These are phyloP conservation scores for Urochloa ruziziensis DNA, from an alignment of 176 grass and related monocot genomes.

Conservation along the genomic window DNA sequence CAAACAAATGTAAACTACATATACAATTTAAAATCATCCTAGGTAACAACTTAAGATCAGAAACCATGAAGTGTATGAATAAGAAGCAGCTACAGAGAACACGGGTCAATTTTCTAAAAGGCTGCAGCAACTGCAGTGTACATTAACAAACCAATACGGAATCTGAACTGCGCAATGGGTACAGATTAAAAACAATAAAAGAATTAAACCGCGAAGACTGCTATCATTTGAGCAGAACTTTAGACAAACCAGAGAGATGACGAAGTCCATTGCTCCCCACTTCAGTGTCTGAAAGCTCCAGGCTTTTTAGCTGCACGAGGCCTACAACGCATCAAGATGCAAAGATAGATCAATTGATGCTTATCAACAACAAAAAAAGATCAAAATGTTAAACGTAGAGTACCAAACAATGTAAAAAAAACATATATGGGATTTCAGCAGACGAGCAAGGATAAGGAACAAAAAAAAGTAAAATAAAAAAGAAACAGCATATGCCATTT, in stretches of 20 bases:
- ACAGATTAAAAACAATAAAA: background rate
- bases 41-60: background rate
- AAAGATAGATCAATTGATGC: no score
- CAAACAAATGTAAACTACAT: background rate
- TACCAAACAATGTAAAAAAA: no score
- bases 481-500: no score
- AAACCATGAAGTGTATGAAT: background rate
- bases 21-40: conserved; percentile 3
- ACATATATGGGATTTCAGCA: no score
- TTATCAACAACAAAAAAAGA: no score
- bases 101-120: background rate
- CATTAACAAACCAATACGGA: background rate
- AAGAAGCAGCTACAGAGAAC: conserved; percentile 5
- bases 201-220: background rate
- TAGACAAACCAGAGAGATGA: conserved; percentile 88
- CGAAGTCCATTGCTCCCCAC: conserved; percentile 85
- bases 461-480: no score
- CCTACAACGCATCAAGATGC: conserved; percentile 45
- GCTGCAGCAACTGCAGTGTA: background rate
- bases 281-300: conserved; percentile 89
- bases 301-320: conserved; percentile 66
- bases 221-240: conserved; percentile 19
- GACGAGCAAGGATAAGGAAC: no score
- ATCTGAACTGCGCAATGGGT: background rate
- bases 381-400: no score